Conservation (phyloP, 2,329 filamentous ascomycete species). For the Clarireedia monteithiana region DNA sequence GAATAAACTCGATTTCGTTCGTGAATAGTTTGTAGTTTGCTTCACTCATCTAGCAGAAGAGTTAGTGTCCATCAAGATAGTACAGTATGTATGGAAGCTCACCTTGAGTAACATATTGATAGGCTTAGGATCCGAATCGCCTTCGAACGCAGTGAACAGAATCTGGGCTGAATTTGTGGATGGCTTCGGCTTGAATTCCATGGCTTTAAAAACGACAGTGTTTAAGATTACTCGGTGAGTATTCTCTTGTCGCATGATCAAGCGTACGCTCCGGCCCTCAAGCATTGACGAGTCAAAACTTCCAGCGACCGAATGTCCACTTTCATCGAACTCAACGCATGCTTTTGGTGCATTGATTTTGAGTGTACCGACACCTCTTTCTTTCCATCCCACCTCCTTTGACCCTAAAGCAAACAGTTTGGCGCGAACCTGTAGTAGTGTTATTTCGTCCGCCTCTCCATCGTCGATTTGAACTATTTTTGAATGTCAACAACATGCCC, state of each 20-base stretch:
- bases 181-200: constrained; percentile 73
- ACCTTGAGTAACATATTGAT: constrained; percentile 56
- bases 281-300: constrained; percentile 50
- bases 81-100: constrained; percentile 21
- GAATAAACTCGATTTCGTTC: constrained; percentile 29
- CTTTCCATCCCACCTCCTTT: constrained; percentile 65
- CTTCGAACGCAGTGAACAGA: constrained; percentile 58
- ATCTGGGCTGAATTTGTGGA: constrained; percentile 47
- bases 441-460: constrained; percentile 77
- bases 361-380: constrained; percentile 75
- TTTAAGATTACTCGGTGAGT: constrained; percentile 84
- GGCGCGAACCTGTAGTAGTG: constrained; percentile 66
- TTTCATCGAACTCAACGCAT: constrained; percentile 48
- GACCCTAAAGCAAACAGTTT: constrained; percentile 77
- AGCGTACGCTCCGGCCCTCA: constrained; percentile 49
- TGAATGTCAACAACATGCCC: neutral
- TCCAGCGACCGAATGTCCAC: constrained; percentile 40
- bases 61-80: neutral
- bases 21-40: constrained; percentile 26
- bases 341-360: constrained; percentile 70
- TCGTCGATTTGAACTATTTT: constrained; percentile 59
- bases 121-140: constrained; percentile 44
- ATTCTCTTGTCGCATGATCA: constrained; percentile 88
- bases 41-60: constrained; percentile 25
- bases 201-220: constrained; percentile 67